Evolutionary conservation across 805 yeast species (phyloP).

Genomic region (Pichia phayaonensis): DNA sequence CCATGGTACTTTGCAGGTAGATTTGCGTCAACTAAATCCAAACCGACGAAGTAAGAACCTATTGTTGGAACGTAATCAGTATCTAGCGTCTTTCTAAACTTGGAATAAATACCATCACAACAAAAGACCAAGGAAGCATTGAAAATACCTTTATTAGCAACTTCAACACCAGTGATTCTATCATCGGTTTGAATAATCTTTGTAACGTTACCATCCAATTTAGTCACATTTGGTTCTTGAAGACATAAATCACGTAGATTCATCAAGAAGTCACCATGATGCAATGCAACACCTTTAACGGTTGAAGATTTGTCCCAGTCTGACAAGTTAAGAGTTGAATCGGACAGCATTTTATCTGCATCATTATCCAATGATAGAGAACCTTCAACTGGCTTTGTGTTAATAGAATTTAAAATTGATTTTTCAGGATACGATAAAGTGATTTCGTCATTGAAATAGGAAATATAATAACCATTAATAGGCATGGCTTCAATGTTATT

Average conservation of each 20-base stretch:
- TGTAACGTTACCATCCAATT: conserved; percentile 78
- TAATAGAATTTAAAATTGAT: conserved; percentile 36
- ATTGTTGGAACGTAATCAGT: conserved; percentile 56
- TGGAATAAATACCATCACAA: conserved; percentile 93
- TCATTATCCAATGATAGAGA: conserved; percentile 43
- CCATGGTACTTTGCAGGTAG: conserved; percentile 74
- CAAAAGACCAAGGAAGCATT: conserved; percentile 61
- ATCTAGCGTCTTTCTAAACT: conserved; percentile 70
- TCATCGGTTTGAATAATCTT: conserved; percentile 46
- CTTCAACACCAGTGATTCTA: conserved; percentile 71
- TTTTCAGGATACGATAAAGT: conserved; percentile 68
- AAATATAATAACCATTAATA: conserved; percentile 74
- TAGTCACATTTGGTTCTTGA: conserved; percentile 64
- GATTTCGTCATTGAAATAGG: conserved; percentile 51
- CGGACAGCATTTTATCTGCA: conserved; percentile 47
- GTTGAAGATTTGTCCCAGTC: conserved; percentile 55
- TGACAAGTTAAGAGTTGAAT: conserved; percentile 40
- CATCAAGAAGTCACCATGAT: conserved; percentile 81
- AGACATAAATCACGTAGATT: conserved; percentile 69
- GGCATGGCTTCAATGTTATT: conserved; percentile 71
- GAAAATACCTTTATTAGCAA: conserved; percentile 39
- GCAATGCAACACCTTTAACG: conserved; percentile 77
- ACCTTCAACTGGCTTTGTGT: conserved; percentile 40
- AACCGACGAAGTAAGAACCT: conserved; percentile 82
- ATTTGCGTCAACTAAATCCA: conserved; percentile 66